Base-by-base conservation (phyloP, 345 rosid species). In the Eucalyptus marginata region DNA sequence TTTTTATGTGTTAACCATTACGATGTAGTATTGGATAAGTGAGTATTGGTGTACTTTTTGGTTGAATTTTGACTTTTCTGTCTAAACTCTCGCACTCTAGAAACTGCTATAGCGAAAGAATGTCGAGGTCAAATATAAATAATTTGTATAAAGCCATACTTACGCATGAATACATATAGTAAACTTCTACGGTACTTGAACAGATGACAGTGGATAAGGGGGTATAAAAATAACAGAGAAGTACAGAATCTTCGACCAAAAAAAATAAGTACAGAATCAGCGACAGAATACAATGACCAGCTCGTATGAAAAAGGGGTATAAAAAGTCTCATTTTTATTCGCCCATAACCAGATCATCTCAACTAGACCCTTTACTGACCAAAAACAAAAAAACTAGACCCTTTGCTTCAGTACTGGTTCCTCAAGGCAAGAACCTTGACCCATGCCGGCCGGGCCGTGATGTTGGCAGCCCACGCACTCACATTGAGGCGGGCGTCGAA, bases 401-500 rank as follows among this genome's bases (percentile, higher is more conserved):
- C 71, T 87, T 49, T 1, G 17, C 64, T 54, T 33, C 24, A 79
- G 50, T 27, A 59, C 5, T 88, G 59, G 29, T 54, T 86, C 51
- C 86, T 89, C 94, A 94, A 40, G 25, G 93, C 95, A 54, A 93
- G 81, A 52, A 96, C 94, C 93, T 97, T 96, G 80, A 89, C 31
- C 94, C 90, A 92, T 33, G 94, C 86, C 2, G 90, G 92, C 81
- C 94, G 90, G 3, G 94, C 88, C 16, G 36, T 52, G 91, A 92
- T 81, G 83, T 90, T 79, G 15, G 91, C 89, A 0, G 16, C 90
- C 94, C 94, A 92, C 0, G 93, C 93, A 8, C 89, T 58, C 22
- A 92, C 91, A 3, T 89, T 89, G 46, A 92, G 93, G 20, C 93
- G 87, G 11, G 90, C 20, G 1, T 76, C 47, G 27, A 76, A 76